Base-by-base conservation (phyloP, 148 eudicot genomes). In the Rheum nobile region DNA sequence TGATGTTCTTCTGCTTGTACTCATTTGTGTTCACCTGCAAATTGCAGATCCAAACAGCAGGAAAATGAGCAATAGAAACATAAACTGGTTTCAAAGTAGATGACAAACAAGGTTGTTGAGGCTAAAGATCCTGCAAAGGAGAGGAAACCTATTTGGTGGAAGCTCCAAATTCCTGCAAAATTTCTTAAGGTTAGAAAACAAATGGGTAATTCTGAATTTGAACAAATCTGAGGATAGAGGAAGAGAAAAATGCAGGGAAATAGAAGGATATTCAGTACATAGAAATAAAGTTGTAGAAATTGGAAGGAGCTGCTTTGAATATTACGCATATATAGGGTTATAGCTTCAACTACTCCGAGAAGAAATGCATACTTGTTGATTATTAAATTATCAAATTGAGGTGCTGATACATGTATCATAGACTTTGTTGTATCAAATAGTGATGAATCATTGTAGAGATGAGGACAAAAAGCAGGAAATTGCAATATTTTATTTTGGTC, bases 101-200 rank as follows among this genome's bases (percentile, higher is more conserved):
- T 35, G 37, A 35, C 37, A 35, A 35, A 35, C 37, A 35, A 35
- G 37, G 37, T 35, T 35, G 4, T 35, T 35, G 37, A 35, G 37
- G 37, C 2, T 4, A 35, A 35, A 46, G 17, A 17, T 14, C 52
- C 52, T 46, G n/a, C 68, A 29, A 61, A 61, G 6, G n/a, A 61
- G 68, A 61, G 68, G 6, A 61, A 31, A 13, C 29, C 7, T 61
- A 28, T 61, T 31, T 61, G 68, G 38, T 29, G 68, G 68, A 61
- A 61, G 1, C 68, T 61, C 68, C 68, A 61, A 61, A 61, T 61
- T 61, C 38, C 68, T 61, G 68, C 35, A 61, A 61, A 43, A 43
- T 1, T 43, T 41, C 1, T 41, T 1, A 38, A 41, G 7, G 43
- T 14, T 44, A 44, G 16, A 44, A 44, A 44, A 44, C 17, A 12